phyloP scores from a whole-genome alignment of 2,329 filamentous ascomycete species.

The Tolypocladium amazonense region DNA sequence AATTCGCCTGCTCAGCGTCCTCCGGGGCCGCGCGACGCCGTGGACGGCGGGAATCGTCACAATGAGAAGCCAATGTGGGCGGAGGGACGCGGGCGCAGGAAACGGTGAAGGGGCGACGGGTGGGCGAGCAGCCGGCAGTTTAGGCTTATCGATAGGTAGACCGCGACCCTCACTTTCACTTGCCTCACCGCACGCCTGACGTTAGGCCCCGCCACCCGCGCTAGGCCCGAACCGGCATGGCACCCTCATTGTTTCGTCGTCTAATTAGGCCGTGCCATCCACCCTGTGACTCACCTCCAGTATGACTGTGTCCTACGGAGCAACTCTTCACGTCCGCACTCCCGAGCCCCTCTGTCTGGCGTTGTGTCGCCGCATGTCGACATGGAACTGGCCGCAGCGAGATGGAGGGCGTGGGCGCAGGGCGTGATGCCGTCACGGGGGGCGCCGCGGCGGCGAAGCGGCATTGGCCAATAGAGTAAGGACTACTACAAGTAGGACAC shows the following conservation, averaged over 20 bases:
- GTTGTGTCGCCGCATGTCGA: neutral
- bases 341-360: neutral
- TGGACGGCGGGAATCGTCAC: neutral
- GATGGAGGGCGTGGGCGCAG: neutral
- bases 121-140: neutral
- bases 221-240: constrained; percentile 3
- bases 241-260: constrained; percentile 2
- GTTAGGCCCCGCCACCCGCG: neutral
- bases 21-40: neutral
- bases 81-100: neutral
- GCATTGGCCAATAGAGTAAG: neutral
- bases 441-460: neutral
- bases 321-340: neutral
- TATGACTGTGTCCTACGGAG: neutral
- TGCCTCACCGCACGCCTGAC: too few relatives aligned
- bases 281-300: constrained; percentile 6
- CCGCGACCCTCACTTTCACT: neutral
- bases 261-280: constrained; percentile 1
- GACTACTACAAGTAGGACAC: too few relatives aligned
- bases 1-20: neutral
- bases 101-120: neutral
- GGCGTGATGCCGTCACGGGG: neutral
- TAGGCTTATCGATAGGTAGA: neutral
- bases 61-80: neutral
- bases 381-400: neutral